Evolutionary conservation across 2,329 filamentous ascomycete genomes (phyloP).

Genomic region (Penicillium sp.): DNA sequence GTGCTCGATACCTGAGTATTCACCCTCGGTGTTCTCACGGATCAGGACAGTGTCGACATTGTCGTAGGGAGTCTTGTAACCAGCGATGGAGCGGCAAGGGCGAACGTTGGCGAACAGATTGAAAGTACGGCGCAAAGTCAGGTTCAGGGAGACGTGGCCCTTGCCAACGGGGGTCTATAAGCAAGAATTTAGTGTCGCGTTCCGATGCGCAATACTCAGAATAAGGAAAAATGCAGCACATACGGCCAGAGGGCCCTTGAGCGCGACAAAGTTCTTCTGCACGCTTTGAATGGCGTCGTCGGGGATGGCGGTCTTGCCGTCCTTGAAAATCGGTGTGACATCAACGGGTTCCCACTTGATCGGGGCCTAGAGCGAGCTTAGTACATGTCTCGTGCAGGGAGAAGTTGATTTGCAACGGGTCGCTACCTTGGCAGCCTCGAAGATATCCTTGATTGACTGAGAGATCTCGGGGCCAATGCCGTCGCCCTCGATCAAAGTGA

Average conservation of each 20-base stretch:
- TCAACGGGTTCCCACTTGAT: constrained; percentile 97
- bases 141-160: constrained; percentile 97
- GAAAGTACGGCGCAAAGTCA: constrained; percentile 97
- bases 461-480: constrained; percentile 98
- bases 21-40: constrained; percentile 98
- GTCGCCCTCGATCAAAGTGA: constrained; percentile 97
- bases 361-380: constrained; percentile 58
- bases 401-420: constrained; percentile 3
- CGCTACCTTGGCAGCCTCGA: constrained; percentile 79
- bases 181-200: constrained; percentile 23
- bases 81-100: constrained; percentile 91
- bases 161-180: constrained; percentile 89
- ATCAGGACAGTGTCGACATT: constrained; percentile 95
- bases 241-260: constrained; percentile 96
- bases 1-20: constrained; percentile 99
- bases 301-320: constrained; percentile 93
- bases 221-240: no score
- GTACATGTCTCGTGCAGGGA: constrained; percentile 11
- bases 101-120: constrained; percentile 99
- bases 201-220: constrained; percentile 1
- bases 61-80: constrained; percentile 98
- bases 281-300: constrained; percentile 90
- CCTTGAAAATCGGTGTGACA: constrained; percentile 86
- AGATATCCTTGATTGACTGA: constrained; percentile 98
- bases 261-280: constrained; percentile 88